Evolutionary conservation across 805 yeast species (phyloP).

Genomic region (Lipomyces yamadae): DNA sequence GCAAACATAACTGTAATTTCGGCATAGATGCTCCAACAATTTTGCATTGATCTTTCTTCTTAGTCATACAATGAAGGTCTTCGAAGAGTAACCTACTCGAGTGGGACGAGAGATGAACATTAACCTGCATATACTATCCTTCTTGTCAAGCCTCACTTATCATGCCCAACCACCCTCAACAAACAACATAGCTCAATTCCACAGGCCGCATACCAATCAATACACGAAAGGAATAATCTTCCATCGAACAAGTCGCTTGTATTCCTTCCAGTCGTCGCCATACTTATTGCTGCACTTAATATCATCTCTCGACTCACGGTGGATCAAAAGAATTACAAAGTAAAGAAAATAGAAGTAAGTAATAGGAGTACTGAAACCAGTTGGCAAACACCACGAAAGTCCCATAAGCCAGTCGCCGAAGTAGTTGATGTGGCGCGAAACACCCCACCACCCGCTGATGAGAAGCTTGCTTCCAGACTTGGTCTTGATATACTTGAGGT

Average conservation of each 20-base stretch:
- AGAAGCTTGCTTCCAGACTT: constrained; percentile 70
- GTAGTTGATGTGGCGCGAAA: constrained; percentile 90
- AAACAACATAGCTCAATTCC: too few species aligned
- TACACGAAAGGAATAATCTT: constrained; percentile 89
- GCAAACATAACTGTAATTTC: too few species aligned
- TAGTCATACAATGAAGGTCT: too few species aligned
- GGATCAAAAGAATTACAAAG: constrained; percentile 80
- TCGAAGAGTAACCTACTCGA: too few species aligned
- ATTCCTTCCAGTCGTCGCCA: constrained; percentile 83
- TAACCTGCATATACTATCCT: background rate
- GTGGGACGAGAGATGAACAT: too few species aligned
- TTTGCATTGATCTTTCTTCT: too few species aligned
- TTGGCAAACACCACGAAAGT: constrained; percentile 88
- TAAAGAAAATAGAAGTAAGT: constrained; percentile 87
- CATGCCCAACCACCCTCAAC: background rate
- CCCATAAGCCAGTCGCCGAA: constrained; percentile 95
- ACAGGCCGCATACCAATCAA: constrained; percentile 43
- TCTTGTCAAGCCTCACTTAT: background rate
- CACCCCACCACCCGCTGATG: constrained; percentile 95
- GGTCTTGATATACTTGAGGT: constrained; percentile 69
- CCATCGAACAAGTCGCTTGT: constrained; percentile 80
- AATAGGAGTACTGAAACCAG: constrained; percentile 78
- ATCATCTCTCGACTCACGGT: constrained; percentile 91
- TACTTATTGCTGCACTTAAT: constrained; percentile 86
- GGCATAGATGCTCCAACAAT: too few species aligned